A percentile compares a stretch with the other conserved stretches of the same genome.
Conservation (phyloP, 441 rosid species). For the Macaranga tanarius region DNA sequence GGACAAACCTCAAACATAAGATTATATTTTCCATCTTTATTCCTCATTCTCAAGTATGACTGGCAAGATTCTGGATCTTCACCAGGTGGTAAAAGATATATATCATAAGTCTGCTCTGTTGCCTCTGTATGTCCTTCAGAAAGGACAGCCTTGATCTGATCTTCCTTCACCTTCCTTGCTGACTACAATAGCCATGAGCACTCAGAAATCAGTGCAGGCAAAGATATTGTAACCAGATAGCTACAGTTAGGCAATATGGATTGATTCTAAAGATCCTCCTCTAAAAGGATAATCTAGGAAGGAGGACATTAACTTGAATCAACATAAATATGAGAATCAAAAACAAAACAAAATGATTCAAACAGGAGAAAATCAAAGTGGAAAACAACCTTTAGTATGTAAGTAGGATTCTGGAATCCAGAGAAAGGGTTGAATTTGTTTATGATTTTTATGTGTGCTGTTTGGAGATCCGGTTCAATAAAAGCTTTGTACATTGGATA, state of each 20-base stretch:
- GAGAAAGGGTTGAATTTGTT: conserved; percentile 96
- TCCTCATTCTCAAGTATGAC: conserved; percentile 95
- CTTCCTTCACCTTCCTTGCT: conserved; percentile 56
- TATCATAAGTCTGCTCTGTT: conserved; percentile 88
- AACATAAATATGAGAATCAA: neutral
- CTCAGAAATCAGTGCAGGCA: conserved; percentile 26
- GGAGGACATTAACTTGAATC: neutral
- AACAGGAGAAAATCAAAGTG: conserved; percentile 16
- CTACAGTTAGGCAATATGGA: neutral
- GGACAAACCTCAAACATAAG: conserved; percentile 98
- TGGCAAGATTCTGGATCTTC: conserved; percentile 98
- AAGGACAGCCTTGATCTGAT: conserved; percentile 66
- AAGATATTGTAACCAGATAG: conserved; percentile 13
- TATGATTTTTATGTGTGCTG: conserved; percentile 85
- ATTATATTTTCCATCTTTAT: conserved; percentile 96
- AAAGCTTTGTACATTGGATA: conserved; percentile 99
- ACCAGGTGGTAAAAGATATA: conserved; percentile 97
- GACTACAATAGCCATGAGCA: conserved; percentile 55
- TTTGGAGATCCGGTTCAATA: conserved; percentile 97
- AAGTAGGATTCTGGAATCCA: conserved; percentile 95
- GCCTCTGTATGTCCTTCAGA: conserved; percentile 68
- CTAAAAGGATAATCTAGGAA: neutral
- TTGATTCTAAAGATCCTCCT: neutral
- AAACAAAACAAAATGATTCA: conserved; percentile 15
- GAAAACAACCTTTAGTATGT: conserved; percentile 76